Conservation (phyloP, 768 basidiomycete genomes). For the Hortiboletus flavorubellus region DNA sequence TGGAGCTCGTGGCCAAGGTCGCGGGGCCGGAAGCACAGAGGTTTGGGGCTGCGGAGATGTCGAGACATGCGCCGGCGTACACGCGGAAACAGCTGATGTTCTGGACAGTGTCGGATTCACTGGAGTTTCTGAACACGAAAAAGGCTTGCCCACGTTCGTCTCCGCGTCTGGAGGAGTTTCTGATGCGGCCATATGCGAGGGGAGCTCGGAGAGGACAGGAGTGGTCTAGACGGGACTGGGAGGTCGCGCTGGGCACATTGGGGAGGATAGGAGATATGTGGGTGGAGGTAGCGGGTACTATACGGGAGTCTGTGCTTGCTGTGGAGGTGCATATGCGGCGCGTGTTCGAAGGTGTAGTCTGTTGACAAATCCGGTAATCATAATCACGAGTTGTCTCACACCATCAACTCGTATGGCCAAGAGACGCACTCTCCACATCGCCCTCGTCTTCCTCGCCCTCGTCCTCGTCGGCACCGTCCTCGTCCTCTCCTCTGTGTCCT, state of each 20-base stretch:
- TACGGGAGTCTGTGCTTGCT: constrained; percentile 47
- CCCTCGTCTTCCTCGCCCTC: constrained; percentile 61
- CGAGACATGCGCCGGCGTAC: constrained; percentile 58
- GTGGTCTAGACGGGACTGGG: constrained; percentile 71
- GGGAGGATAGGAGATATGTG: constrained; percentile 47
- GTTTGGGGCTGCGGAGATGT: constrained; percentile 35
- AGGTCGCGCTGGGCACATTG: constrained; percentile 46
- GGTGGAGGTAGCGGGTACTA: constrained; percentile 46
- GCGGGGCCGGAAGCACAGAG: constrained; percentile 45
- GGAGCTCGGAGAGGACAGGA: constrained; percentile 70
- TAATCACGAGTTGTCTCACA: background rate
- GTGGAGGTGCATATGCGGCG: constrained; percentile 46
- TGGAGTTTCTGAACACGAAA: constrained; percentile 53
- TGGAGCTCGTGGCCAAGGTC: constrained; percentile 54
- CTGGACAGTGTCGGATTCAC: constrained; percentile 55
- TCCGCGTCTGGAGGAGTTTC: constrained; percentile 51
- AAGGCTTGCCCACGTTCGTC: constrained; percentile 32
- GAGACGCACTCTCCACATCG: constrained; percentile 43
- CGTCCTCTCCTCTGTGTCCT: constrained; percentile 89
- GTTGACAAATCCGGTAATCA: background rate
- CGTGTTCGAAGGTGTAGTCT: constrained; percentile 39
- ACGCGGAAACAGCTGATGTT: constrained; percentile 38
- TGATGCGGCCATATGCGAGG: constrained; percentile 43
- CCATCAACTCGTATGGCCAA: constrained; percentile 35
- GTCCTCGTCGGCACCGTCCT: constrained; percentile 84